These are phyloP conservation scores for Paramecium biaurelia DNA, from an alignment of 73 alveolate species.

Conservation along the genomic window DNA sequence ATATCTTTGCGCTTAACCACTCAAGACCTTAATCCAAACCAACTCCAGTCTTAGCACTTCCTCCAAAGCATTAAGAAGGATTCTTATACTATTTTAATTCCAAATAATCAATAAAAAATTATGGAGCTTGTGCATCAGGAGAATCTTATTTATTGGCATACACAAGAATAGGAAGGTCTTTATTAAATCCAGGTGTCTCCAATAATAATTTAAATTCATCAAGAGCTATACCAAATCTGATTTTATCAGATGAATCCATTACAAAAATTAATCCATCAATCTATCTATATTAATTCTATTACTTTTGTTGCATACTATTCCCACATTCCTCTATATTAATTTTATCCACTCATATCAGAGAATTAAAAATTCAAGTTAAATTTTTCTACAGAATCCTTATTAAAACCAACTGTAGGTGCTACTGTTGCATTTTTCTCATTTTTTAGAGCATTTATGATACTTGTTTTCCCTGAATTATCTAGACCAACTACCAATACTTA, in stretches of 20 bases:
- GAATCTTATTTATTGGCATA: slow-evolving; percentile 24
- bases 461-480: slow-evolving; percentile 77
- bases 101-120: neutral
- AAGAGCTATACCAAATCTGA: slow-evolving; percentile 69
- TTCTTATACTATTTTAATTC: neutral
- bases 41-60: slow-evolving; percentile 40
- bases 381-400: slow-evolving; percentile 65
- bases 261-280: slow-evolving; percentile 74
- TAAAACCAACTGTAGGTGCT: slow-evolving; percentile 77
- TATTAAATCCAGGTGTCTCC: slow-evolving; percentile 12
- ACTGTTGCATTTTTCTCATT: slow-evolving; percentile 65
- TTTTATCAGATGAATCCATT: slow-evolving; percentile 77
- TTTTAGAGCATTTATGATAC: slow-evolving; percentile 65
- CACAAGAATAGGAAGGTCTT: neutral
- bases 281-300: neutral
- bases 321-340: slow-evolving; percentile 72
- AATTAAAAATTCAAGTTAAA: slow-evolving; percentile 70
- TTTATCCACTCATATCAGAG: slow-evolving; percentile 75
- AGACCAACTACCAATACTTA: slow-evolving; percentile 75
- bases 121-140: neutral
- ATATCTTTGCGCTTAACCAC: slow-evolving; percentile 1
- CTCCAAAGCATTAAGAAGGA: slow-evolving; percentile 11
- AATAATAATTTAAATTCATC: slow-evolving; percentile 70
- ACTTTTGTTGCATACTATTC: slow-evolving; percentile 71
- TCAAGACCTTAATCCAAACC: slow-evolving; percentile 29